Evolutionary conservation across 2,329 filamentous ascomycete species (phyloP), one percentile per base, ranked within the genome.

Genomic region (Fusarium irregulare): DNA sequence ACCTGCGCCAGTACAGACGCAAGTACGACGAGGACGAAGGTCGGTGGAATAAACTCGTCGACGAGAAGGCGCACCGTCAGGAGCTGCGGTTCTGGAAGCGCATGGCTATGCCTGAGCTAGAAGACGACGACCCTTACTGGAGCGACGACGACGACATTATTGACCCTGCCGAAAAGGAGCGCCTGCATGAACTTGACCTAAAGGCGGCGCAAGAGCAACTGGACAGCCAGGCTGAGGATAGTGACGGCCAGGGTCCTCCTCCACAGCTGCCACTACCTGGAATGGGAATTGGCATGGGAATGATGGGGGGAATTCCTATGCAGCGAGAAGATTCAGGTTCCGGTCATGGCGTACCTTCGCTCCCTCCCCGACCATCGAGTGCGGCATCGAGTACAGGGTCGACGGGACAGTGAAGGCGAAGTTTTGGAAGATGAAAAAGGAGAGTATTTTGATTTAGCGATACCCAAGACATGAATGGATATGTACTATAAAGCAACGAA

Each of bases 11-110:
- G 40, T 89, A 90, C 70, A 83, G 88, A 54, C 80, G 83, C 46
- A 81, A 81, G 56, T 86, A 88, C 73, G 86, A 89, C 68, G 87
- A 88, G 69, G 83, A 89, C 63, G 82, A 85, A 68, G 79, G 80
- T 40, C 81, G 85, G 21, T 86, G 87, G 82, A 83, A 88, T 60
- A 81, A 83, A 30, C 81, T 83, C 7, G 84, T 89, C 5, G 82
- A 88, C 41, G 83, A 85, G 49, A 83, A 82, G 51, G 84, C 86
- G 8, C 77, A 81, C 45, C 83, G 86, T 6, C 88, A 90, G 76
- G 87, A 91, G 77, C 75, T 89, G 56, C 82, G 89, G 4, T 90
- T 89, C 78, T 91, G 88, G 89, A 91, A 91, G 79, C 82, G 89
- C 44, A 84, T 90, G 82, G 89, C 89, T 16, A 86, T 91, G 84